Evolutionary conservation across 2,329 filamentous ascomycete genomes (phyloP).

Genomic region (Chalaropsis thielavioides): DNA sequence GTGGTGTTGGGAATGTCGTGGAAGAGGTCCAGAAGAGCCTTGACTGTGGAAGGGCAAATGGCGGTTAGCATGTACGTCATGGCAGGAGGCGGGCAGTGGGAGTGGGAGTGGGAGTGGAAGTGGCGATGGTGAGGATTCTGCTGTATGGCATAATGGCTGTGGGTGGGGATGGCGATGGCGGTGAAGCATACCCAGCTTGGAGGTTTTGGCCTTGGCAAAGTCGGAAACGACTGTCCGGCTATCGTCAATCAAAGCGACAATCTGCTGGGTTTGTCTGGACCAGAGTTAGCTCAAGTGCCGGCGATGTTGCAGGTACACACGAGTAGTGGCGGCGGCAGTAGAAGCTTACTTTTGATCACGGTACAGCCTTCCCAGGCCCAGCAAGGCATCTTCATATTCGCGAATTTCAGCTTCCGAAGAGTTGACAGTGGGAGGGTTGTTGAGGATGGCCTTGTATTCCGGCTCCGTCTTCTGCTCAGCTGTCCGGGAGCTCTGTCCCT

Average conservation of each 20-base stretch:
- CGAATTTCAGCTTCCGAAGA: slow-evolving; percentile 64
- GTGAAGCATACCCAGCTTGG: slow-evolving; percentile 67
- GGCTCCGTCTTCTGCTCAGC: slow-evolving; percentile 53
- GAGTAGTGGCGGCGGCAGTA: not conserved
- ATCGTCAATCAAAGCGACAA: slow-evolving; percentile 79
- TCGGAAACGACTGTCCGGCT: slow-evolving; percentile 84
- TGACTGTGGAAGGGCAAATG: slow-evolving; percentile 46
- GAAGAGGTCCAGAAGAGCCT: slow-evolving; percentile 92
- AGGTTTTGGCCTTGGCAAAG: slow-evolving; percentile 97
- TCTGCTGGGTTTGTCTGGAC: slow-evolving; percentile 59
- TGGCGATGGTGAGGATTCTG: no score
- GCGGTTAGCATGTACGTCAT: slow-evolving; percentile 13
- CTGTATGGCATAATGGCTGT: not conserved
- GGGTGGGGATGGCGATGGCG: no score
- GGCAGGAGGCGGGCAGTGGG: no score
- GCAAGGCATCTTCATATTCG: slow-evolving; percentile 80
- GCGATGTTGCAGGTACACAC: not conserved
- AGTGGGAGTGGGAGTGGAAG: not conserved
- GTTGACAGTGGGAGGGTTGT: slow-evolving; percentile 67
- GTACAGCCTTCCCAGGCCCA: slow-evolving; percentile 84
- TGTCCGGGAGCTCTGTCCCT: slow-evolving; percentile 12
- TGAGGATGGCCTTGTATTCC: slow-evolving; percentile 80
- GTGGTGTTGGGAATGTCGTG: slow-evolving; percentile 83
- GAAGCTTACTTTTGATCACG: slow-evolving; percentile 57
- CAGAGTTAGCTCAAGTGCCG: slow-evolving; percentile 3